Evolutionary conservation across 257 asterid species (phyloP).

Genomic region (Coffea canephora): DNA sequence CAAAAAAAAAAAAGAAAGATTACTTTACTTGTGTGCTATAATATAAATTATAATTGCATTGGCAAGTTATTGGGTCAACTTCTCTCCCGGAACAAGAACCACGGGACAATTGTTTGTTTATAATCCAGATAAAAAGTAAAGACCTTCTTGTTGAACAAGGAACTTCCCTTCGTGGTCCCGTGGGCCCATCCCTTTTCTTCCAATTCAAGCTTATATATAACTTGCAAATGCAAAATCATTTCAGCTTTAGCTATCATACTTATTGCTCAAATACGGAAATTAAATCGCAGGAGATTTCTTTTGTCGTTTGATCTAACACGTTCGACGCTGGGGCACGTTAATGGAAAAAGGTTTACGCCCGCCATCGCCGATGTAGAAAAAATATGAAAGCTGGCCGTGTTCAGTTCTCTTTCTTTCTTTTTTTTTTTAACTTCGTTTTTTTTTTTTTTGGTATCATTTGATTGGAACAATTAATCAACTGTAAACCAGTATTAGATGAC

Average conservation of each 20-base stretch:
- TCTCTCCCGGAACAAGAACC: neutral
- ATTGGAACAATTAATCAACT: neutral
- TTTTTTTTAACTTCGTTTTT: too few relatives aligned
- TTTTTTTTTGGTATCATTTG: too few relatives aligned
- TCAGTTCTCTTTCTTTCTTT: neutral
- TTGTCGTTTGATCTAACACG: neutral
- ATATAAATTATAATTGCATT: neutral
- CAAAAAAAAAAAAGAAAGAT: neutral
- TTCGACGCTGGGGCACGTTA: neutral
- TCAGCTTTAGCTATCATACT: neutral
- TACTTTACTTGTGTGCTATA: neutral
- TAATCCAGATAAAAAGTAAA: neutral
- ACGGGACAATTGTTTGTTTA: neutral
- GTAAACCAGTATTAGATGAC: neutral
- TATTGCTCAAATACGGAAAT: neutral
- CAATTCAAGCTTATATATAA: constrained; percentile 4
- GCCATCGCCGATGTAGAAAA: neutral
- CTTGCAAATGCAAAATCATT: constrained; percentile 5
- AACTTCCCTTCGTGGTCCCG: neutral
- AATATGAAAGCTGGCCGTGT: neutral
- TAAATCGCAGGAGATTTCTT: neutral
- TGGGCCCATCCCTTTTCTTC: constrained; percentile 11
- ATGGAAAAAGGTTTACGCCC: neutral
- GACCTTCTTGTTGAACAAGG: constrained; percentile 8
- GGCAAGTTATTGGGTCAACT: neutral